Evolutionary conservation across 805 yeast species (phyloP), one percentile per base, ranked within the genome.

Genomic region (Candida piceae): DNA sequence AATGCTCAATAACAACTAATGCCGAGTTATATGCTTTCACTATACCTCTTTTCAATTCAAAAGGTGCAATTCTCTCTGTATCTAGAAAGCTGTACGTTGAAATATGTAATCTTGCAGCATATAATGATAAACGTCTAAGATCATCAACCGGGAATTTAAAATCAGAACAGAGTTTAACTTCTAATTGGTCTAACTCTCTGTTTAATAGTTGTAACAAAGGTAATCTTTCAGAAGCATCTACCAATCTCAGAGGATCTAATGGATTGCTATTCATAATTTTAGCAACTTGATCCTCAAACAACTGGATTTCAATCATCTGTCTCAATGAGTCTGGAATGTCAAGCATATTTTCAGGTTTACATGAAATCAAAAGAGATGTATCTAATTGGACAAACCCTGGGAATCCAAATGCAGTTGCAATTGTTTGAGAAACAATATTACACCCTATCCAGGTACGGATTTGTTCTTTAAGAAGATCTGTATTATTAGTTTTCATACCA

Each of bases 371-470:
- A 2, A 82, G 74, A 1, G 87, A 70, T 18, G 81, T 71, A 55
- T 87, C 95, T 53, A 88, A 84, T 41, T 81, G 85, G 4, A 85
- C 89, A 60, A 87, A 88, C 0, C 95, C 87, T 0, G 97, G 98
- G 53, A 84, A 89, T 15, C 98, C 98, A 63, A 88, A 87, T 9
- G 95, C 81, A 2, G 95, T 78, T 4, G 96, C 96, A 42, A 93
- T 80, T 2, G 82, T 75, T 59, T 93, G 97, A 2, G 95, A 83
- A 0, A 85, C 95, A 16, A 85, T 74, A 55, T 93, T 93, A 53
- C 96, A 87, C 9, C 86, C 76, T n/a, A 86, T 76, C 98, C 98
- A 90, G 0, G 98, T 90, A 41, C 81, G 73, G 23, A 80, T 70
- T 51, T 87, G 95, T 60, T 93, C 98, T 19, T 74, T 74, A 12